phyloP scores from a whole-genome alignment of 2,329 filamentous ascomycete species.

The Coniochaeta ligniaria region DNA sequence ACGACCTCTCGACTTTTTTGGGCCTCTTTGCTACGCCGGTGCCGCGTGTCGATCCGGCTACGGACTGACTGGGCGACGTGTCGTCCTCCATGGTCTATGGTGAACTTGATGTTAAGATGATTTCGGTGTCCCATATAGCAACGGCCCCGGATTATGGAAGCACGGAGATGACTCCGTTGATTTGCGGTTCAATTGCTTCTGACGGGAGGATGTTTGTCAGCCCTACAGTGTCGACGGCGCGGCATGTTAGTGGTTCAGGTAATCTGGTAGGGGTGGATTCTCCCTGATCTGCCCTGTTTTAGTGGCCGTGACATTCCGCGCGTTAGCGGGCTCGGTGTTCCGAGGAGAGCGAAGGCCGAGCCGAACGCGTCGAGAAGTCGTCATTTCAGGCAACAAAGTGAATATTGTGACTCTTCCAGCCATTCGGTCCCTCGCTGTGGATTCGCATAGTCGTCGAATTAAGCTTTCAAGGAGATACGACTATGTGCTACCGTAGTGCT shows the following conservation, averaged over 20 bases:
- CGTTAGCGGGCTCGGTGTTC: not conserved
- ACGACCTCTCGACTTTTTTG: slow-evolving; percentile 11
- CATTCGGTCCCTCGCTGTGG: not conserved
- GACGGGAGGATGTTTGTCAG: not conserved
- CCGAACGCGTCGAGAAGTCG: not conserved
- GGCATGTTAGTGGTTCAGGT: not conserved
- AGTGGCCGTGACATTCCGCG: not conserved
- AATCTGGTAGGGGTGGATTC: not conserved
- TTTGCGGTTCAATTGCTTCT: not conserved
- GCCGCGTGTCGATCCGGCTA: not conserved
- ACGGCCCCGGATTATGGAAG: not conserved
- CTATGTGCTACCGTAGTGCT: too few relatives aligned
- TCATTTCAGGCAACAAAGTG: too few relatives aligned
- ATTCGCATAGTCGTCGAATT: not conserved
- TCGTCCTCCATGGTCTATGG: not conserved
- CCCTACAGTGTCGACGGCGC: not conserved
- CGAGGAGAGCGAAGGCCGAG: not conserved
- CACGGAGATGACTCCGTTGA: not conserved
- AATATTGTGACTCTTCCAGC: not conserved
- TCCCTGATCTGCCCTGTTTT: not conserved
- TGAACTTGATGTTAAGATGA: not conserved
- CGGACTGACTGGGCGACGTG: not conserved
- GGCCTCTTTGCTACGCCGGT: not conserved
- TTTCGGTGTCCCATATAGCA: not conserved
- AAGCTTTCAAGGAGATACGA: too few relatives aligned